phyloP scores from a whole-genome alignment of 1,284 basidiomycete genomes.

The Trichosporon faecale region DNA sequence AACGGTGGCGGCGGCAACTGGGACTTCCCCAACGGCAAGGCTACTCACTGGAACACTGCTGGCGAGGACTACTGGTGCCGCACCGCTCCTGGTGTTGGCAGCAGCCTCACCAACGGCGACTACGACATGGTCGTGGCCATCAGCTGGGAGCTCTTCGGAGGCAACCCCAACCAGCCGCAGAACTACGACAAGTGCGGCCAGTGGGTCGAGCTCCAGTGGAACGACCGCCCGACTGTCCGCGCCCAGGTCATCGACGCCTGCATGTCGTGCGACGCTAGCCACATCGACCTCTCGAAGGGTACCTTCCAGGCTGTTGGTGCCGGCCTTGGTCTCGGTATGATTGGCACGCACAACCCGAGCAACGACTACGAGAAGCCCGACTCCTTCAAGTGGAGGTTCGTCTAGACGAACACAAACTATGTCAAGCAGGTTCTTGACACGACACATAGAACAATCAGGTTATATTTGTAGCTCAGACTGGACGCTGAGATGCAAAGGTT shows the following conservation, averaged over 20 bases:
- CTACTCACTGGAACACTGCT: neutral
- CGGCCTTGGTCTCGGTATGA: neutral
- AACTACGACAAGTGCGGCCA: constrained; percentile 7
- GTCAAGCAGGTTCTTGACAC: neutral
- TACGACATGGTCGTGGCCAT: neutral
- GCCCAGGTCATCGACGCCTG: constrained; percentile 9
- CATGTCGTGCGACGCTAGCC: neutral
- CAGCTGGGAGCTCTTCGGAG: neutral
- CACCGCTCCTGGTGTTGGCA: neutral
- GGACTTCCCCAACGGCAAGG: neutral
- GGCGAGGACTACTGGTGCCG: neutral
- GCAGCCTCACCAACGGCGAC: neutral
- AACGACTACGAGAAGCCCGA: neutral
- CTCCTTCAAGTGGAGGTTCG: neutral
- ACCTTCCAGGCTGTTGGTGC: neutral
- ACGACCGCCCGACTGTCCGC: neutral
- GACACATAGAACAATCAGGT: neutral
- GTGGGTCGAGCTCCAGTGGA: neutral
- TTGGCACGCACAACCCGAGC: neutral
- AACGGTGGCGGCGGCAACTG: neutral
- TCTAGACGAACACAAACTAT: neutral
- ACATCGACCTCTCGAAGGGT: neutral
- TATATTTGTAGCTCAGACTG: neutral
- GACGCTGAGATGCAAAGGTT: neutral
- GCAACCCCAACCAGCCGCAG: neutral